Conservation (phyloP, 192 early-diverging fungal species). For the Linderina pennispora region DNA sequence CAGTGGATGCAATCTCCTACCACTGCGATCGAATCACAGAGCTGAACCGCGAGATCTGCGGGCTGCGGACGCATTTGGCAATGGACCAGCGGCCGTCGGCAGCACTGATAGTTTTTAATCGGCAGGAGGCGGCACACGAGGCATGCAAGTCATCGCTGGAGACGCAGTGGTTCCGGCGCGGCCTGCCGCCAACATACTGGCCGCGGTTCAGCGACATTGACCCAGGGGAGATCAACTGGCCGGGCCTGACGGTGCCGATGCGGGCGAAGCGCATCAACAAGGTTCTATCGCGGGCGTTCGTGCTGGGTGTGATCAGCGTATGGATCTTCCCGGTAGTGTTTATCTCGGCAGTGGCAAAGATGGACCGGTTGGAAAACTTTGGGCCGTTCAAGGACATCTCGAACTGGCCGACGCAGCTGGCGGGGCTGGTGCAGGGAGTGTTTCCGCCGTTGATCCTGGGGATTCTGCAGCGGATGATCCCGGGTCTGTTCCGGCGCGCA, state of each 20-base stretch:
- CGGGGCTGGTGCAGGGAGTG: constrained; percentile 7
- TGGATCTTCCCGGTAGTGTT: constrained; percentile 3
- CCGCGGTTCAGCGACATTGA: constrained; percentile 6
- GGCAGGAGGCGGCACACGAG: constrained; percentile 3
- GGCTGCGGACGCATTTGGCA: background rate
- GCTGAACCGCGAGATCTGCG: constrained; percentile 4
- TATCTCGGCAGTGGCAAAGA: constrained; percentile 5
- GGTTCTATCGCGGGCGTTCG: background rate
- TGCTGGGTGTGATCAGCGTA: background rate
- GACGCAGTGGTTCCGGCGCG: background rate
- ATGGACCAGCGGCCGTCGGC: background rate
- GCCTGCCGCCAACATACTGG: background rate
- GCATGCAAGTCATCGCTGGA: background rate
- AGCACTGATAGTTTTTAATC: constrained; percentile 5
- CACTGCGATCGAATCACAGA: constrained; percentile 2
- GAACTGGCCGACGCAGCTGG: constrained; percentile 4
- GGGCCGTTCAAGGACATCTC: constrained; percentile 4
- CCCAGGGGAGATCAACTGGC: constrained; percentile 4
- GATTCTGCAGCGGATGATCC: constrained; percentile 1
- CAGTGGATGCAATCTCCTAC: background rate
- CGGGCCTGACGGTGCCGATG: background rate
- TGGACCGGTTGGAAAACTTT: constrained; percentile 1
- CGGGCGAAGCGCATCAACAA: background rate
- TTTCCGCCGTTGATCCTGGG: constrained; percentile 9
- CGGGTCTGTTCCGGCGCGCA: background rate